These are phyloP conservation scores for Pyrenophora graminea DNA, from an alignment of 2,329 filamentous ascomycete species.

Conservation along the genomic window DNA sequence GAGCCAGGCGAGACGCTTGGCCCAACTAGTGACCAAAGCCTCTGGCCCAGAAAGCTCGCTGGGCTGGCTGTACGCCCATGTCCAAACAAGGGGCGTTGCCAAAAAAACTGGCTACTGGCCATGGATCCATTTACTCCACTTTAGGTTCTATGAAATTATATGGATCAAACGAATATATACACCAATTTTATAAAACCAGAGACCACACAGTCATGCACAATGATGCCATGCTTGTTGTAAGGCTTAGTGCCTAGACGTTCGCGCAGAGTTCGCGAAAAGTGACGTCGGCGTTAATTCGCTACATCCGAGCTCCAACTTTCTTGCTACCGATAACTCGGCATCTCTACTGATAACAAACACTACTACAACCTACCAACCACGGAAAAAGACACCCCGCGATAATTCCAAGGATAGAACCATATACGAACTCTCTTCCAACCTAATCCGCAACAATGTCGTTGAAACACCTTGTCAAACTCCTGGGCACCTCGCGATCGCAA, in stretches of 20 bases:
- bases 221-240: neutral
- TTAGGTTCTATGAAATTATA: neutral
- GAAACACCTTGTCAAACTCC: conserved; percentile 19
- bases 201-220: neutral
- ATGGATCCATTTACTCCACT: neutral
- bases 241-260: conserved; percentile 10
- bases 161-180: neutral
- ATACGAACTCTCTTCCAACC: no score
- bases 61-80: no score
- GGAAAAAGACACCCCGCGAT: no score
- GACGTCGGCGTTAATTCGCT: conserved; percentile 28
- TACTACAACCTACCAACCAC: no score
- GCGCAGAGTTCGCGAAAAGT: conserved; percentile 18
- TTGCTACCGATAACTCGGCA: neutral
- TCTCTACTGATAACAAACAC: neutral
- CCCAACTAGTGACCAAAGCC: no score
- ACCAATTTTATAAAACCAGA: no score
- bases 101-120: no score
- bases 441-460: conserved; percentile 22
- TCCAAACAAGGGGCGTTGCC: no score
- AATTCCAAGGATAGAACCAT: no score
- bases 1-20: no score
- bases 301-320: conserved; percentile 24
- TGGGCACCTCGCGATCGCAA: conserved; percentile 13
- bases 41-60: no score